Evolutionary conservation across 2,329 filamentous ascomycete genomes (phyloP).

Genomic region (Ceratocystis eucalypticola): DNA sequence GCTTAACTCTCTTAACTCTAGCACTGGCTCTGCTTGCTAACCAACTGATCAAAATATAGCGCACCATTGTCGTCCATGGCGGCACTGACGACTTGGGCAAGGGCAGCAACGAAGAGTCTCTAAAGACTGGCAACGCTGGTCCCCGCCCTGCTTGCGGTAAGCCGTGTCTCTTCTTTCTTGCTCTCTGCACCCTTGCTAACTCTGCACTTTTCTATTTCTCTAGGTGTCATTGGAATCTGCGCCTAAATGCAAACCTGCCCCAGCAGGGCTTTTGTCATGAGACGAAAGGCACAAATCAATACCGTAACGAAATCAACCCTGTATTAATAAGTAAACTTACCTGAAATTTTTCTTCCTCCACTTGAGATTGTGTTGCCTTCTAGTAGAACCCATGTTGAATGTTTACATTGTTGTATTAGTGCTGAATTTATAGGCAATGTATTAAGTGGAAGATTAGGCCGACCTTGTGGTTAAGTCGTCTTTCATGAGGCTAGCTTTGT

Average conservation of each 20-base stretch:
- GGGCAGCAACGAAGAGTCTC: slow-evolving; percentile 83
- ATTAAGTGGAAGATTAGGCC: too few species aligned
- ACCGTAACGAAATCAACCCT: not conserved
- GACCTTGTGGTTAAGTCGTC: too few species aligned
- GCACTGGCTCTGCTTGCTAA: not conserved
- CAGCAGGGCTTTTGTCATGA: not conserved
- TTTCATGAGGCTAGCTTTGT: too few species aligned
- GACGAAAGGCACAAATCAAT: not conserved
- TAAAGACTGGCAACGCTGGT: slow-evolving; percentile 97
- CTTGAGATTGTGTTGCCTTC: not conserved
- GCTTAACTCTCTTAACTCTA: not conserved
- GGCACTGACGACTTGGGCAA: slow-evolving; percentile 95
- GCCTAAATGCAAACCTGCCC: slow-evolving; percentile 36
- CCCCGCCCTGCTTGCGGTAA: slow-evolving; percentile 84
- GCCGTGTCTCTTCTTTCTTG: slow-evolving; percentile 23
- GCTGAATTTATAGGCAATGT: too few species aligned
- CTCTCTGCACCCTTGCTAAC: not conserved
- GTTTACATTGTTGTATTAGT: too few species aligned
- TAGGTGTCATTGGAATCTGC: slow-evolving; percentile 81
- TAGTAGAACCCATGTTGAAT: not conserved
- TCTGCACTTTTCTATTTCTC: not conserved
- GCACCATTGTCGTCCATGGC: slow-evolving; percentile 85
- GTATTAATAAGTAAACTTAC: slow-evolving; percentile 7
- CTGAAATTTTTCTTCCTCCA: too few species aligned
- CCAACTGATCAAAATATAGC: slow-evolving; percentile 37